phyloP scores from a whole-genome alignment of 805 yeast genomes.

The Candida bentonensis region DNA sequence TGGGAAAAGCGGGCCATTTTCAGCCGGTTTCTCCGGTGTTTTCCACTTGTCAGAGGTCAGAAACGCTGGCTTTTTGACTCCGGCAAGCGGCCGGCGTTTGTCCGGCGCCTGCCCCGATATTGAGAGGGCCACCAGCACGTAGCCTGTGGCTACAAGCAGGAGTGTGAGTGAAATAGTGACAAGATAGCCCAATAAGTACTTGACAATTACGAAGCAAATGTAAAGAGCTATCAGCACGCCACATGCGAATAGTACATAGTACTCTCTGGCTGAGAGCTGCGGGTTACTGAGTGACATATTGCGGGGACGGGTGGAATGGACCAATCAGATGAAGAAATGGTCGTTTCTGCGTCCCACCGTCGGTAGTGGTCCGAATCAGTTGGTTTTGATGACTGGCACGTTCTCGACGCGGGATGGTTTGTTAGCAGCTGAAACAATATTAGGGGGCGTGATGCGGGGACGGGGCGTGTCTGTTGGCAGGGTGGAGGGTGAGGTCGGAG shows the following conservation, averaged over 20 bases:
- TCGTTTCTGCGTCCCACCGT: too few species aligned
- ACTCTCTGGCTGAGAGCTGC: not conserved
- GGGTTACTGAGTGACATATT: too few species aligned
- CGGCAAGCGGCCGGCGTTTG: not conserved
- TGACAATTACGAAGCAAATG: not conserved
- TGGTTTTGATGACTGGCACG: too few species aligned
- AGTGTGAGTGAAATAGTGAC: not conserved
- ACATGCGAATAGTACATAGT: not conserved
- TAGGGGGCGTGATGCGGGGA: too few species aligned
- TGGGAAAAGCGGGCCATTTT: constrained; percentile 21
- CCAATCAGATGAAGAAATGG: too few species aligned
- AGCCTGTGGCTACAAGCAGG: not conserved
- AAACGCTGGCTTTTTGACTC: not conserved
- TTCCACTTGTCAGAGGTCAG: not conserved
- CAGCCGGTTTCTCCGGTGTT: not conserved
- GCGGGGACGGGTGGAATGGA: too few species aligned
- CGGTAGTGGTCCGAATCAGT: too few species aligned
- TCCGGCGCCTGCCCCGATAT: not conserved
- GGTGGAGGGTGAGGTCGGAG: too few species aligned
- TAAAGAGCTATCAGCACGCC: not conserved
- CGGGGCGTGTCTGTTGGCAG: too few species aligned
- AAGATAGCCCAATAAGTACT: not conserved
- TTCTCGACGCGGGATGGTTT: too few species aligned
- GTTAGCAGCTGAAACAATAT: too few species aligned
- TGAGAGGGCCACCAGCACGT: not conserved